Base-by-base conservation (phyloP, 2,329 filamentous ascomycete species). In the Scedosporium aurantiacum region DNA sequence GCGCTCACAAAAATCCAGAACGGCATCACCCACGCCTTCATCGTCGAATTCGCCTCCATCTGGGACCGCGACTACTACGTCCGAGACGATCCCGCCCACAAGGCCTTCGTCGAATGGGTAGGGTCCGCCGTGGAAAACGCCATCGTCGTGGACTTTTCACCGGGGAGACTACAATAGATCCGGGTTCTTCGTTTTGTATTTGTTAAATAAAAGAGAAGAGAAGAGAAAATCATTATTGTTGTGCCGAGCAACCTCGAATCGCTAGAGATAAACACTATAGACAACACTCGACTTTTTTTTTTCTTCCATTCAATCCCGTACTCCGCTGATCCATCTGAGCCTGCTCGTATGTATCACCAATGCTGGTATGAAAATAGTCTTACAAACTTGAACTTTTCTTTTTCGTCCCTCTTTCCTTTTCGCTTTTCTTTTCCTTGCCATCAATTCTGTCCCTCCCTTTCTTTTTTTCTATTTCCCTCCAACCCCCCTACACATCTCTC, bases 1-100 rank as follows among this genome's bases (percentile, higher is more conserved):
- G 28, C 10, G 10, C 54, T 57, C 6, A 40, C 54, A 12, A n/a
- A n/a, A 23, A 5, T 21, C 18, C 10, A 23, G 47, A 77, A 79
- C 57, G 86, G 81, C 0, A 82, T 87, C 58, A 85, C 85, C 0
- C 88, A 91, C 68, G 85, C 78, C 0, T 91, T 91, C 64, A 79
- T 91, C 1, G 78, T 81, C 23, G 82, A 89, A 66, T 91, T 91
- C 63, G 78, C 80, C 8, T 85, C 71, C 23, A 75, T 76, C 18
- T 79, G 82, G 64, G 87, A 91, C 68, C 76, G 87, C 56, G 79
- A 85, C 63, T 90, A 89, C 67, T 91, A 91, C 68, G 72, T 88
- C 5, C 71, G 81, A 59, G 73, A 83, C 32, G 88, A 91, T 66
- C 84, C 85, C 1, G 80, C 73, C 7, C 88, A 91, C 68, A 72